These are phyloP conservation scores for Candida fluviatilis DNA, from an alignment of 805 yeast genomes.

Conservation along the genomic window DNA sequence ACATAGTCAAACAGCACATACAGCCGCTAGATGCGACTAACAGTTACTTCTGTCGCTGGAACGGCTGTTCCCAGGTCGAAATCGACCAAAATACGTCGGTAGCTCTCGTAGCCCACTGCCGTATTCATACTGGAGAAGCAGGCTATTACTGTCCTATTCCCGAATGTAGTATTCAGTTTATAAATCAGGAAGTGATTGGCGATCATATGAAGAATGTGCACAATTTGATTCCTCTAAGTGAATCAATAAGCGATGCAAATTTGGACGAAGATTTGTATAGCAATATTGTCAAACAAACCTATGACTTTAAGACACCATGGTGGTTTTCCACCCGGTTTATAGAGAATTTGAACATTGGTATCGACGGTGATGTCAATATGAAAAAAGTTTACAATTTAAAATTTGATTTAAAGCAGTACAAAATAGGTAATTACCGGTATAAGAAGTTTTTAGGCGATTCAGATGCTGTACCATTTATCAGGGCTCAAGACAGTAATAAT, in stretches of 20 bases:
- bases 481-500: conserved; percentile 5
- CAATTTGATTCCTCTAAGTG: conserved; percentile 40
- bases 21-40: conserved; percentile 10
- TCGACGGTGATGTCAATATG: conserved; percentile 10
- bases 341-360: conserved; percentile 17
- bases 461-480: conserved; percentile 4
- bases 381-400: conserved; percentile 21
- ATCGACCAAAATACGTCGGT: conserved; percentile 49
- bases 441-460: conserved; percentile 13
- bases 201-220: conserved; percentile 63
- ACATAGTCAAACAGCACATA: conserved; percentile 13
- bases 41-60: conserved; percentile 59
- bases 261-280: conserved; percentile 26
- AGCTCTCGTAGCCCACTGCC: conserved; percentile 58
- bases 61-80: conserved; percentile 50
- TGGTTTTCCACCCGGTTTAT: conserved; percentile 34
- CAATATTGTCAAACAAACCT: conserved; percentile 27
- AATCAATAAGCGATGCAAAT: conserved; percentile 27
- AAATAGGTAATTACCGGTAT: conserved; percentile 31
- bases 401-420: conserved; percentile 28
- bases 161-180: conserved; percentile 59
- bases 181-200: conserved; percentile 58
- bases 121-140: conserved; percentile 64
- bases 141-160: conserved; percentile 65
- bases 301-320: conserved; percentile 37